Conservation (phyloP, 2,329 filamentous ascomycete species). For the Sclerotinia spermophila region DNA sequence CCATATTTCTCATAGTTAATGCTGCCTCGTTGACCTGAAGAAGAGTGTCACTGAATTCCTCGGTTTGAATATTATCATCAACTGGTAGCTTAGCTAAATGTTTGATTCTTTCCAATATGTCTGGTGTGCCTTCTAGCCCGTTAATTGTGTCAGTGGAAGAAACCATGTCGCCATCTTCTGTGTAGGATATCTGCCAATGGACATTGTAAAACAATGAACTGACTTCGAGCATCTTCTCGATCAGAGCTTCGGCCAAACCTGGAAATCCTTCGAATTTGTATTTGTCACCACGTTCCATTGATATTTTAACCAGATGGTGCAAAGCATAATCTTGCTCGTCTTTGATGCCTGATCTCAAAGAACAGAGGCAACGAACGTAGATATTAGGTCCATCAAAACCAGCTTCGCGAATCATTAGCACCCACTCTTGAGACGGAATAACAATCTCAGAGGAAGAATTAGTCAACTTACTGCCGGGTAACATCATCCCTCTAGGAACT, state of each 20-base stretch:
- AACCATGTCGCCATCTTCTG: slow-evolving; percentile 51
- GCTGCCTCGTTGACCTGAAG: slow-evolving; percentile 80
- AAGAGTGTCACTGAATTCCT: slow-evolving; percentile 66
- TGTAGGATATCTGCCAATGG: slow-evolving; percentile 75
- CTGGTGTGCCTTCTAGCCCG: slow-evolving; percentile 61
- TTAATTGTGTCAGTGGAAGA: slow-evolving; percentile 55
- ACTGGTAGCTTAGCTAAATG: slow-evolving; percentile 58
- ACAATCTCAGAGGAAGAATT: slow-evolving; percentile 18
- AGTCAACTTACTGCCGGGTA: slow-evolving; percentile 56
- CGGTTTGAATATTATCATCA: slow-evolving; percentile 67
- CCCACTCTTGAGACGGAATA: neutral
- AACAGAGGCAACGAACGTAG: slow-evolving; percentile 81
- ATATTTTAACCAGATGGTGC: slow-evolving; percentile 92
- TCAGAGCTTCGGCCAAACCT: slow-evolving; percentile 79
- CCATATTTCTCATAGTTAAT: slow-evolving; percentile 90
- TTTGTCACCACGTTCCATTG: slow-evolving; percentile 89
- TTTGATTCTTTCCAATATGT: slow-evolving; percentile 69
- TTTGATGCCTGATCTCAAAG: slow-evolving; percentile 73
- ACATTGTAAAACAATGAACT: slow-evolving; percentile 77
- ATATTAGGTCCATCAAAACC: slow-evolving; percentile 80
- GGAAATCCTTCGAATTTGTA: slow-evolving; percentile 93
- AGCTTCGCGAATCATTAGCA: slow-evolving; percentile 32
- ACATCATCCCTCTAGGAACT: slow-evolving; percentile 50
- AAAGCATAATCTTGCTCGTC: slow-evolving; percentile 89
- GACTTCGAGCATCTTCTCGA: slow-evolving; percentile 78